Evolutionary conservation across 1,139 yeast genomes (phyloP).

Genomic region (Blastobotrys niveus): DNA sequence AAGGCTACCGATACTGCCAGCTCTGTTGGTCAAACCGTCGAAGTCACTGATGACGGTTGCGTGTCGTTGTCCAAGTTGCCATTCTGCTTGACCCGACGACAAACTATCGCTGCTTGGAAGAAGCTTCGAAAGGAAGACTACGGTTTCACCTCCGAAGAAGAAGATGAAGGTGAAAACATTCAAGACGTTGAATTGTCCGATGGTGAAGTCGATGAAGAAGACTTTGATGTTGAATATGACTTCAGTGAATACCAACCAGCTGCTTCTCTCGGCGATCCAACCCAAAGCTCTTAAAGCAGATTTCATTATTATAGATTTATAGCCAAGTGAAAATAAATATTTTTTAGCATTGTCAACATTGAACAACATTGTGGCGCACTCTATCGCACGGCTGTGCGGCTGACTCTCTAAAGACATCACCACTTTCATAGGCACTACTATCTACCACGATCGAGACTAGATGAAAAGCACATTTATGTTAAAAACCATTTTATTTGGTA

Average conservation of each 20-base stretch:
- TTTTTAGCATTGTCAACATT: background rate
- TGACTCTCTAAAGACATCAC: no score
- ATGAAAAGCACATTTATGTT: no score
- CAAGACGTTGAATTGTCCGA: constrained; percentile 20
- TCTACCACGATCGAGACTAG: no score
- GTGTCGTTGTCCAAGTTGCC: constrained; percentile 17
- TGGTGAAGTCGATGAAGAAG: constrained; percentile 21
- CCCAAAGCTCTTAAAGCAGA: no score
- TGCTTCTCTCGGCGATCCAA: constrained; percentile 16
- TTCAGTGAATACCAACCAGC: constrained; percentile 29
- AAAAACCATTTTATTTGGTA: no score
- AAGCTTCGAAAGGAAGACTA: constrained; percentile 16
- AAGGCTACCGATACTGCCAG: constrained; percentile 17
- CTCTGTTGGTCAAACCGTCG: constrained; percentile 17
- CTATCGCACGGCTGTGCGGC: no score
- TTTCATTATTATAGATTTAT: no score
- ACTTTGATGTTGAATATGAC: constrained; percentile 22
- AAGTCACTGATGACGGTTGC: constrained; percentile 16
- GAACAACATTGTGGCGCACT: no score
- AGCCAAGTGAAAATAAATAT: no score
- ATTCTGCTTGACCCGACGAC: constrained; percentile 16
- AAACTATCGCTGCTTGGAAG: constrained; percentile 18
- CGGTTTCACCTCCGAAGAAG: constrained; percentile 17
- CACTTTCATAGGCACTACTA: no score
- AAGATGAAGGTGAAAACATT: constrained; percentile 16